Percentiles rank a stretch among this genome's conserved stretches.
Conservation (phyloP, 441 rosid species). For the Gossypium trilobum region DNA sequence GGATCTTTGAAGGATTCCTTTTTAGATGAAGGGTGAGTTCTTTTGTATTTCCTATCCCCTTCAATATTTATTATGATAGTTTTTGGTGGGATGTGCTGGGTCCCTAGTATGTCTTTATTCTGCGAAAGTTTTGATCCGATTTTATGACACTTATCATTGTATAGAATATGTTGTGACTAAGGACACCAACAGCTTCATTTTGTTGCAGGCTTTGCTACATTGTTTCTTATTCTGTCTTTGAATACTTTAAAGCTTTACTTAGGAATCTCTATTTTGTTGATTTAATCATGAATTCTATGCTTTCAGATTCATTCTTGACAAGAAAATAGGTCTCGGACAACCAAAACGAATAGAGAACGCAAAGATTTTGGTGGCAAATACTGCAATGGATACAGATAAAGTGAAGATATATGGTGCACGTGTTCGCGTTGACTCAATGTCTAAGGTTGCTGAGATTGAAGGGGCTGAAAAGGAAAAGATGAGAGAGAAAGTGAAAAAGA, state of each 20-base stretch:
- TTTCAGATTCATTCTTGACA: conserved; percentile 87
- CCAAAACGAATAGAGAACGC: conserved; percentile 95
- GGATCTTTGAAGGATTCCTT: conserved; percentile 82
- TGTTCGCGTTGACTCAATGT: conserved; percentile 94
- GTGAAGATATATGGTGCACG: conserved; percentile 98
- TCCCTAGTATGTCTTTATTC: background rate
- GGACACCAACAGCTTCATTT: background rate
- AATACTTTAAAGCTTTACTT: background rate
- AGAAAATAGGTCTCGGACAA: conserved; percentile 95
- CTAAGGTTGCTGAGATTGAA: conserved; percentile 91
- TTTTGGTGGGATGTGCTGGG: background rate
- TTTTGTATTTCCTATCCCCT: background rate
- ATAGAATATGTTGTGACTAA: background rate
- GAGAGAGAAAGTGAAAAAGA: conserved; percentile 95
- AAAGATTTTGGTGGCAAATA: conserved; percentile 90
- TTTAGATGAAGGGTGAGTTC: conserved; percentile 84
- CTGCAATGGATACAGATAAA: conserved; percentile 98
- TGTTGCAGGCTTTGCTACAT: background rate
- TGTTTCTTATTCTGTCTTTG: background rate
- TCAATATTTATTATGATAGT: background rate
- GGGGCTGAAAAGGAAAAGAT: conserved; percentile 95
- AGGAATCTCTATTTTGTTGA: background rate
- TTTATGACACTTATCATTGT: background rate
- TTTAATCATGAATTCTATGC: conserved; percentile 6
- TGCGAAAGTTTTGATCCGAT: background rate